These are phyloP conservation scores for Bryoerythrophyllum caledonicum DNA, from an alignment of 225 moss, liverwort and hornwort genomes.

Conservation along the genomic window DNA sequence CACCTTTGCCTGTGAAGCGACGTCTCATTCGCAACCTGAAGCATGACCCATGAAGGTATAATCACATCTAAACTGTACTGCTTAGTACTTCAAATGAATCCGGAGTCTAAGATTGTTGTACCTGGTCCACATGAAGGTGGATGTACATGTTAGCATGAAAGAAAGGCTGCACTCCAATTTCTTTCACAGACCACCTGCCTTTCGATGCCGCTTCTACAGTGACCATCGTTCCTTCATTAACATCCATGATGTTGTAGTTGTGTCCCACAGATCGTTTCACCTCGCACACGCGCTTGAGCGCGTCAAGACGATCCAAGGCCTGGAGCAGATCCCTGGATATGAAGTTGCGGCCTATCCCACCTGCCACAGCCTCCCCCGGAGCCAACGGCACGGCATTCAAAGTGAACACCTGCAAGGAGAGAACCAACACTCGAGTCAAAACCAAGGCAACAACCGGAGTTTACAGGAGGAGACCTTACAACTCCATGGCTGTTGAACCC, in stretches of 20 bases:
- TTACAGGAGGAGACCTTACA: slow-evolving; percentile 36
- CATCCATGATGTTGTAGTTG: slow-evolving; percentile 87
- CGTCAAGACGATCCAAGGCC: slow-evolving; percentile 52
- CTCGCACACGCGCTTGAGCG: slow-evolving; percentile 56
- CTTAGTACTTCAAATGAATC: no score
- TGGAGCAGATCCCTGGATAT: slow-evolving; percentile 74
- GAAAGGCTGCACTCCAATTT: slow-evolving; percentile 55
- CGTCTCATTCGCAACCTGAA: slow-evolving; percentile 65
- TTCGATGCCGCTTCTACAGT: slow-evolving; percentile 76
- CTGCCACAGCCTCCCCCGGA: slow-evolving; percentile 60
- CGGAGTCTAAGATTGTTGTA: slow-evolving; percentile 20
- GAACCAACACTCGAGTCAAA: neutral
- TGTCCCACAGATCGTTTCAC: slow-evolving; percentile 63
- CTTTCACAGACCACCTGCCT: slow-evolving; percentile 53
- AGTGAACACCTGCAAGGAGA: slow-evolving; percentile 64
- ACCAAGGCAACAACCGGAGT: neutral
- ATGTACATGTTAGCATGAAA: slow-evolving; percentile 87
- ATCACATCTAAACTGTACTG: neutral
- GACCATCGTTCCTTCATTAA: slow-evolving; percentile 48
- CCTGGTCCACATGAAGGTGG: slow-evolving; percentile 62
- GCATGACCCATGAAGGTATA: neutral
- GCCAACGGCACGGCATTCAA: slow-evolving; percentile 81
- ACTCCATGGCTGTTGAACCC: slow-evolving; percentile 82
- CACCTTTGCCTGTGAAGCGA: slow-evolving; percentile 66
- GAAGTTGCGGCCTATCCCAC: slow-evolving; percentile 76